Conservation (phyloP, 2,329 filamentous ascomycete genomes). For the Fusarium sororula region DNA sequence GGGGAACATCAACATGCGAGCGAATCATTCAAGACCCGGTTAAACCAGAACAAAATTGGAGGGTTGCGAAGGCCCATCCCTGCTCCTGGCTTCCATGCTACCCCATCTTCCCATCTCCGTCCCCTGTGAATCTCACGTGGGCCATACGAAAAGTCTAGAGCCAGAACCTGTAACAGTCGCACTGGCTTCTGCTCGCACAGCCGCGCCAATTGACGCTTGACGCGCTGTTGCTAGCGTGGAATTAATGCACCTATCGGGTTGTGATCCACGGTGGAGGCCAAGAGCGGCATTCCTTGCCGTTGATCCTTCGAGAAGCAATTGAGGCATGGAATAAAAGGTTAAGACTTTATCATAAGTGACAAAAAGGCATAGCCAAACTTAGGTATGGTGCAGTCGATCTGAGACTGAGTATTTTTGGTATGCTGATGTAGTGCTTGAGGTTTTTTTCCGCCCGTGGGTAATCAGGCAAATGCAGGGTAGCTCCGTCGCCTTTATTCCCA, state of each 20-base stretch:
- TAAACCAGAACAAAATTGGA: slow-evolving; percentile 9
- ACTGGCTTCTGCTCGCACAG: not conserved
- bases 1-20: slow-evolving; percentile 4
- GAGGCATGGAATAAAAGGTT: no score
- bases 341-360: not conserved
- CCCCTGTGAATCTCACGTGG: slow-evolving; percentile 13
- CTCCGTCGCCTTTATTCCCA: not conserved
- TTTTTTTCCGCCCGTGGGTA: not conserved
- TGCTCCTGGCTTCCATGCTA: not conserved
- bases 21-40: slow-evolving; percentile 6
- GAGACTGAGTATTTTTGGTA: no score
- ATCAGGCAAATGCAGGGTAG: not conserved
- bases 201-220: slow-evolving; percentile 9
- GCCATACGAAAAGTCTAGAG: not conserved
- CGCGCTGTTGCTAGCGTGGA: not conserved
- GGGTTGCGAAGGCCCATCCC: not conserved
- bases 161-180: slow-evolving; percentile 7
- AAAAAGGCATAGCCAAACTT: no score
- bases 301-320: slow-evolving; percentile 16
- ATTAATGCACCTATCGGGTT: slow-evolving; percentile 26
- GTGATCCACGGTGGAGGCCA: not conserved
- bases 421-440: no score
- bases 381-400: no score
- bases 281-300: slow-evolving; percentile 18
- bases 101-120: not conserved